These are phyloP conservation scores for Colletotrichum karsti DNA, from an alignment of 2,329 filamentous ascomycete species.

Conservation along the genomic window DNA sequence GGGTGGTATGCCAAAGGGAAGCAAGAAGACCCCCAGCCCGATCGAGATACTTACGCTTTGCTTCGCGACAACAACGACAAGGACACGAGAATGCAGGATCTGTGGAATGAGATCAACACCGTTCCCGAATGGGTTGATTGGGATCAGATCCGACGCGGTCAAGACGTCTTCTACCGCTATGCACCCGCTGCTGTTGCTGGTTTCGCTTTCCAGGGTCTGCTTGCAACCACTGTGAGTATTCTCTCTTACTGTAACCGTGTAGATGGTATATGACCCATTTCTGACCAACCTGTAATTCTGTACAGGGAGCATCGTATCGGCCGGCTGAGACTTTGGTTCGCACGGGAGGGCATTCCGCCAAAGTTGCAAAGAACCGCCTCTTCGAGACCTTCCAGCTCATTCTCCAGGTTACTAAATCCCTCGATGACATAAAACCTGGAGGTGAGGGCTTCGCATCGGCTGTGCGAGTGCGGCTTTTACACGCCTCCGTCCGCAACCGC, in stretches of 20 bases:
- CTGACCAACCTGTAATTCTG: not conserved
- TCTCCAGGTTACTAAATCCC: slow-evolving; percentile 65
- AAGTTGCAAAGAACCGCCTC: slow-evolving; percentile 64
- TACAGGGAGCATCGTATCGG: slow-evolving; percentile 23
- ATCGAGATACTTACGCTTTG: not conserved
- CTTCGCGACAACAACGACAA: slow-evolving; percentile 45
- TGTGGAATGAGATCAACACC: slow-evolving; percentile 66
- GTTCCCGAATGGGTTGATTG: slow-evolving; percentile 72
- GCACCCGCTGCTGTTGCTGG: slow-evolving; percentile 66
- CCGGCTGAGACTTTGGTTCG: slow-evolving; percentile 69
- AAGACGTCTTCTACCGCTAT: slow-evolving; percentile 70
- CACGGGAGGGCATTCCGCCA: slow-evolving; percentile 69
- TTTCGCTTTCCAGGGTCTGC: slow-evolving; percentile 42
- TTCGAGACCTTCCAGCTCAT: slow-evolving; percentile 47
- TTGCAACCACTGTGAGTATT: slow-evolving; percentile 62
- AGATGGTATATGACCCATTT: too few species aligned
- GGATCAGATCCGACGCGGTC: slow-evolving; percentile 68
- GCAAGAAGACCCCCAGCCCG: not conserved
- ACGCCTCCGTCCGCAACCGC: slow-evolving; percentile 69
- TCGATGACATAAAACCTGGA: slow-evolving; percentile 66
- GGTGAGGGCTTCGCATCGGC: slow-evolving; percentile 69
- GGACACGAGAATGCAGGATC: slow-evolving; percentile 50
- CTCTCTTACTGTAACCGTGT: slow-evolving; percentile 42
- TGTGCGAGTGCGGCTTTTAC: slow-evolving; percentile 71
- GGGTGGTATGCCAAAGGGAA: not conserved